phyloP scores from a whole-genome alignment of 805 yeast species.

The Pichia ethanolica region DNA sequence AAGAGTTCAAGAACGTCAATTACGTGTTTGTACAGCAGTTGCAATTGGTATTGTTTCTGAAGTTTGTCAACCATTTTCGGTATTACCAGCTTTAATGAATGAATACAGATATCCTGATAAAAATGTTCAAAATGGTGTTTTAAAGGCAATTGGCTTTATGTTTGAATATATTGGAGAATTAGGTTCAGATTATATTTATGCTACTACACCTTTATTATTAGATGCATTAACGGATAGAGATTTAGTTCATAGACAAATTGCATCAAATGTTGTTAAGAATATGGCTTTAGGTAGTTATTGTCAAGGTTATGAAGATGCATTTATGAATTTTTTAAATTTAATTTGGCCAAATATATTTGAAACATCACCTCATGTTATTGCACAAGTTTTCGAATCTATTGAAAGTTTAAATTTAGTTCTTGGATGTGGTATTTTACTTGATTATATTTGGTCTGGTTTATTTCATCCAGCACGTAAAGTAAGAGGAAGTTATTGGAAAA shows the following conservation, averaged over 20 bases:
- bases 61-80: conserved; percentile 86
- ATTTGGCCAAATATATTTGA: conserved; percentile 86
- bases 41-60: conserved; percentile 97
- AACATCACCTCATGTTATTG: conserved; percentile 91
- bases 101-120: conserved; percentile 89
- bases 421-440: conserved; percentile 69
- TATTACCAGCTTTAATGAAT: conserved; percentile 89
- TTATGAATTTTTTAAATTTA: conserved; percentile 73
- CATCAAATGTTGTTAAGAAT: conserved; percentile 78
- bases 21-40: conserved; percentile 94
- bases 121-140: conserved; percentile 91
- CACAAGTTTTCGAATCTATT: conserved; percentile 71
- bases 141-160: conserved; percentile 84
- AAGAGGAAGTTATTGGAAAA: conserved; percentile 75
- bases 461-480: conserved; percentile 93
- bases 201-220: conserved; percentile 70
- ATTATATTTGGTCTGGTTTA: conserved; percentile 80
- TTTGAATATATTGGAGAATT: conserved; percentile 84
- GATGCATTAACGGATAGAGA: conserved; percentile 90
- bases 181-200: conserved; percentile 74
- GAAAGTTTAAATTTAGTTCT: conserved; percentile 63
- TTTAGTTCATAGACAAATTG: conserved; percentile 91
- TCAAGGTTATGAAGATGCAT: conserved; percentile 68
- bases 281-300: conserved; percentile 77
- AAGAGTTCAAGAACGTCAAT: conserved; percentile 90